Conservation (phyloP, 1,284 basidiomycete genomes). For the Ceratobasidium sp. region DNA sequence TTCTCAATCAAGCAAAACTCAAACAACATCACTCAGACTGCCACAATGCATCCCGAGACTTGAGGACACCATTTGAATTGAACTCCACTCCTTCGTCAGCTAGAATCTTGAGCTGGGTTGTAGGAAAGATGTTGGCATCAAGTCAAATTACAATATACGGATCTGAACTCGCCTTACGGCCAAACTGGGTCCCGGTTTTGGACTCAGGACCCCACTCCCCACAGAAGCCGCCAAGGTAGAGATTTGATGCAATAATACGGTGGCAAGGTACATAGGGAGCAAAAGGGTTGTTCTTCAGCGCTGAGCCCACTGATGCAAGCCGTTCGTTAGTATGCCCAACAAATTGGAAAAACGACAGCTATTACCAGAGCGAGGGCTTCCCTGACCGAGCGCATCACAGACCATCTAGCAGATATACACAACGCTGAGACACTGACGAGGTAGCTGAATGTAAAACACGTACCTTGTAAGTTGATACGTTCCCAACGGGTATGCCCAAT, state of each 20-base stretch:
- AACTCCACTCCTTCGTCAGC: conserved; percentile 67
- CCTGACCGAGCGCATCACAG: conserved; percentile 64
- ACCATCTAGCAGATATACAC: conserved; percentile 56
- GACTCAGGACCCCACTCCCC: conserved; percentile 70
- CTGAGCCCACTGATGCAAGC: conserved; percentile 66
- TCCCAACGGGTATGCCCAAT: conserved; percentile 65
- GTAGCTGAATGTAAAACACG: not conserved
- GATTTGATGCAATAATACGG: conserved; percentile 71
- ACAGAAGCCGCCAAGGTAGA: conserved; percentile 71
- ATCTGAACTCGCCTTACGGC: conserved; percentile 50
- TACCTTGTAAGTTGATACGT: conserved; percentile 69
- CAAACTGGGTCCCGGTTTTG: conserved; percentile 54
- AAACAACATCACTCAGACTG: not conserved
- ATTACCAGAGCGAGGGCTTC: conserved; percentile 72
- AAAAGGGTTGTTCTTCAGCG: conserved; percentile 73
- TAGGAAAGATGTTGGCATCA: not conserved
- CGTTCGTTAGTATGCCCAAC: not conserved
- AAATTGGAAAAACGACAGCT: not conserved
- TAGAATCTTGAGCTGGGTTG: conserved; percentile 62
- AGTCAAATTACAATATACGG: not conserved
- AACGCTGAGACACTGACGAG: not conserved
- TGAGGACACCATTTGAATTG: conserved; percentile 62
- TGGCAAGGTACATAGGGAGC: conserved; percentile 76
- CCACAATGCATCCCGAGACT: conserved; percentile 23
- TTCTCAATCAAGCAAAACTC: not conserved